phyloP scores from a whole-genome alignment of 306 rosid genomes.

The Hylodesmum podocarpum region DNA sequence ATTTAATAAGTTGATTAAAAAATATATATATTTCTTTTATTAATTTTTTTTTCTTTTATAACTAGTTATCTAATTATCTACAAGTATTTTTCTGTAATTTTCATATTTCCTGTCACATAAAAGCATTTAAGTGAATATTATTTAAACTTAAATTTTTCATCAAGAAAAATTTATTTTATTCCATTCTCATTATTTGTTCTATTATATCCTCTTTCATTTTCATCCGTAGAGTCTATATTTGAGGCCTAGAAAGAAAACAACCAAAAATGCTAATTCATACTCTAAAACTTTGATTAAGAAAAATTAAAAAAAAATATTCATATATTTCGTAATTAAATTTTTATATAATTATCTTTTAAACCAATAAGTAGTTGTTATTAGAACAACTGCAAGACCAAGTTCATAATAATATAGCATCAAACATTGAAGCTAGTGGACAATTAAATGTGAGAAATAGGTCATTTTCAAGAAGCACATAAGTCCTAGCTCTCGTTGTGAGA shows the following conservation, averaged over 20 bases:
- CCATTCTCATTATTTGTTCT: neutral
- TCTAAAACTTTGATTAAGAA: neutral
- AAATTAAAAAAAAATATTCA: neutral
- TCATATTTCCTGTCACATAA: too few species aligned
- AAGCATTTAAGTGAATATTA: too few species aligned
- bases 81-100: too few species aligned
- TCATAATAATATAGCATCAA: neutral
- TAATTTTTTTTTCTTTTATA: too few species aligned
- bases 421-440: too few species aligned
- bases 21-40: too few species aligned
- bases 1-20: too few species aligned
- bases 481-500: neutral
- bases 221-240: neutral
- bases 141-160: neutral
- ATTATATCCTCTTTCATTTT: neutral
- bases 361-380: neutral
- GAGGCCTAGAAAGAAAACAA: neutral
- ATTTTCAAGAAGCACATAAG: neutral
- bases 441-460: neutral
- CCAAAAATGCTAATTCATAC: neutral
- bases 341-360: neutral
- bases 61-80: too few species aligned
- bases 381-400: neutral
- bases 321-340: neutral
- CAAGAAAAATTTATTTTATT: neutral